Base-by-base conservation (phyloP, 2,329 filamentous ascomycete genomes). In the Cytospora chrysosperma region DNA sequence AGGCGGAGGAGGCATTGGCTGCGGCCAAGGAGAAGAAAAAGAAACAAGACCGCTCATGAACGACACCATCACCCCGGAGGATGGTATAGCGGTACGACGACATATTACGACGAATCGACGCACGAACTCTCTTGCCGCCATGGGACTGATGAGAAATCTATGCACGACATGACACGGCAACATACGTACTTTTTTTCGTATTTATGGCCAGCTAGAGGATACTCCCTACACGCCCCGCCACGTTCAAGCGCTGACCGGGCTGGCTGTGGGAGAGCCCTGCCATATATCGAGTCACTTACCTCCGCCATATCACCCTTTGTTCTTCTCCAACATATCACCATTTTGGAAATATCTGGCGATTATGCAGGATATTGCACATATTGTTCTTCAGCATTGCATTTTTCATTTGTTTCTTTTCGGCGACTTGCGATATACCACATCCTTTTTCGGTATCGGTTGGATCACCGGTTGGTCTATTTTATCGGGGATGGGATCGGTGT, bases 211-310 rank as follows among this genome's bases (percentile, higher is more conserved):
- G 47, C 50, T 32, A 34, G 52, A 52, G 51, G 43, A 56, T 47
- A 63, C 60, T 63, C 43, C 28, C 52, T 30, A 24, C 26, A 49
- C 27, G 43, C 43, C 56, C 52, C n/a, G n/a, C n/a, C n/a, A n/a
- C n/a, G 52, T 60, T 65, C 63, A 65, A 65, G 63, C 59, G 63
- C 63, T 65, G 63, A 65, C 56, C 61, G 63, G 56, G 55, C 40
- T 49, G 56, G 55, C 51, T 49, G 37, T 61, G 30, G 40, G 26
- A 27, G 47, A 50, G 60, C 60, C 7, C 34, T 60, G 50, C 50
- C 13, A 26, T 40, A 43, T 43, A 55, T 56, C 47, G 37, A 54
- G 32, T 50, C 37, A 34, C 24, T 53, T 24, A 24, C 8, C 19
- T 3, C 32, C 8, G 17, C 17, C 37, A 32, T 19, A 17, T 21